Evolutionary conservation across 306 rosid genomes (phyloP), one percentile per base, ranked within the genome.

Genomic region (Sphenostylis stenocarpa): DNA sequence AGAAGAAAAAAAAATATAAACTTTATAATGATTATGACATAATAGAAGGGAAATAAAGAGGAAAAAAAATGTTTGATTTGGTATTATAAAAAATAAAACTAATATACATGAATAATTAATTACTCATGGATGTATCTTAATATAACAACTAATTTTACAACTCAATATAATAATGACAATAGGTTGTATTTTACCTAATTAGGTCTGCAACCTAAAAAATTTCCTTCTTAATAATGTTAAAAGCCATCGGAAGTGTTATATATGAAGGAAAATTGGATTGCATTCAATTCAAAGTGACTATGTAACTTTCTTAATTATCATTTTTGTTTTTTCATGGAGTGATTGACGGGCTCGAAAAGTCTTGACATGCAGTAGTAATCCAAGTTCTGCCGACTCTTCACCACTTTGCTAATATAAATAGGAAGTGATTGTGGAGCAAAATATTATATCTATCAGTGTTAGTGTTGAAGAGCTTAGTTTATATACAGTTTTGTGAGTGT

Each of bases 301-400:
- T 10, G 10, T 2, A 10, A 10, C 44, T 11, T 16, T 11, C 6
- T 41, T 41, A 20, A 58, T 28, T 71, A 48, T 16, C 0, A 17
- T 17, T 17, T 58, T 26, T 41, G 8, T 5, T 51, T 68, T 67
- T 63, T 9, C 5, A 19, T 47, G 69, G 77, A 83, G 86, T 73
- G 77, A 78, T 83, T 78, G 67, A 73, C 83, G 83, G 80, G 21
- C 34, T 2, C 15, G 4, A 29, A 38, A 72, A 64, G 68, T 80
- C 60, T 72, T 52, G 29, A 1, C n/a, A 49, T 47, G 19, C 36
- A 26, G n/a, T 26, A 60, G 24, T 78, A 29, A 69, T 48, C 38
- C 52, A 16, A 57, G 28, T 62, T 45, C 9, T 48, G 55, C 34
- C 1, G 31, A 34, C 57, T 26, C 19, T 33, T 36, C 52, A 1